phyloP scores from a whole-genome alignment of 371 early-diverging fungal genomes.

The Basidiobolus meristosporus region DNA sequence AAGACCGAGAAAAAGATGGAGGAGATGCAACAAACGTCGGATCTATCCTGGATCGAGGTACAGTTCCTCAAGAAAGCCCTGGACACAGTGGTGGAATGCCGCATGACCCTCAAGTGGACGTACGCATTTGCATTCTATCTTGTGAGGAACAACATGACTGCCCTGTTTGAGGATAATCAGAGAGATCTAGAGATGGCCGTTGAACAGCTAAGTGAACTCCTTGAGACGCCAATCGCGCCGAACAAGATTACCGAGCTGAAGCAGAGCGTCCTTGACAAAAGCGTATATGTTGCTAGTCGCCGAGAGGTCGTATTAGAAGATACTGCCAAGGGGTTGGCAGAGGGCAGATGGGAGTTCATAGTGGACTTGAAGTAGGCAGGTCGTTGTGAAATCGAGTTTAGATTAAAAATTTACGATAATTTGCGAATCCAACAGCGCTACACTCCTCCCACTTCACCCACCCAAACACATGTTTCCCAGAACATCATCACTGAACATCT shows the following conservation, averaged over 20 bases:
- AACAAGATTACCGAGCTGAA: constrained; percentile 54
- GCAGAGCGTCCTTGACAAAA: constrained; percentile 63
- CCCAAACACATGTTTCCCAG: too few relatives aligned
- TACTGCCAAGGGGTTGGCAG: constrained; percentile 53
- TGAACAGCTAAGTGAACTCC: constrained; percentile 69
- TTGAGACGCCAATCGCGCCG: constrained; percentile 64
- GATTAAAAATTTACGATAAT: too few relatives aligned
- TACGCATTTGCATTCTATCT: constrained; percentile 93
- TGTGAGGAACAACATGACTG: constrained; percentile 61
- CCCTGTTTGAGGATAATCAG: constrained; percentile 94
- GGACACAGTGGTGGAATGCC: constrained; percentile 66
- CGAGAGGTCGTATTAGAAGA: constrained; percentile 60
- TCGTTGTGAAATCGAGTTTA: background rate
- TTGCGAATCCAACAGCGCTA: too few relatives aligned
- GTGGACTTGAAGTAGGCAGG: background rate
- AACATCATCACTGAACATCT: too few relatives aligned
- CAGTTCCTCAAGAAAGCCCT: constrained; percentile 89
- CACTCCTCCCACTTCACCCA: too few relatives aligned
- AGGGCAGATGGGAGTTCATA: constrained; percentile 46
- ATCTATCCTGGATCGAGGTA: constrained; percentile 95
- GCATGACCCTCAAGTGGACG: constrained; percentile 89
- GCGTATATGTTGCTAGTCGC: constrained; percentile 51
- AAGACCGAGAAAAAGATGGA: constrained; percentile 92
- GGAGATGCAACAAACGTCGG: constrained; percentile 73
- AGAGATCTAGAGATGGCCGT: constrained; percentile 87